Evolutionary conservation across 768 basidiomycete genomes (phyloP).

Genomic region (Rhodocollybia butyracea): DNA sequence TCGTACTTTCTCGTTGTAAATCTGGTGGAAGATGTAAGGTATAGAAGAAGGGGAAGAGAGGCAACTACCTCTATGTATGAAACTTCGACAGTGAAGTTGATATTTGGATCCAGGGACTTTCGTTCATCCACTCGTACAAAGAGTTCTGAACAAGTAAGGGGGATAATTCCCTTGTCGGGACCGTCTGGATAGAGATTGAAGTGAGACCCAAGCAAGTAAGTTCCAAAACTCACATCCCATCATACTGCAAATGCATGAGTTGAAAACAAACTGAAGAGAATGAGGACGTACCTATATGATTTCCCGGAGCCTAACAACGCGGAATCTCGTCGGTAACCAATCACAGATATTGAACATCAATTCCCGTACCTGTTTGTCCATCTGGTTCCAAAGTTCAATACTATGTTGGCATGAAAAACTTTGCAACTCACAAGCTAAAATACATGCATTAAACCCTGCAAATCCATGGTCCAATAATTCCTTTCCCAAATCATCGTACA

Average conservation of each 20-base stretch:
- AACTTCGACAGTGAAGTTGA: conserved; percentile 92
- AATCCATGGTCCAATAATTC: conserved; percentile 96
- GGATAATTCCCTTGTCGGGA: conserved; percentile 95
- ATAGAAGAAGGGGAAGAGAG: conserved; percentile 13
- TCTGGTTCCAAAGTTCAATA: conserved; percentile 29
- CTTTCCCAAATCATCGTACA: conserved; percentile 92
- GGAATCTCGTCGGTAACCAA: not conserved
- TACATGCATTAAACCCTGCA: conserved; percentile 96
- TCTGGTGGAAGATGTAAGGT: conserved; percentile 38
- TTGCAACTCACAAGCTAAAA: conserved; percentile 91
- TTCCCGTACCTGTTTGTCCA: conserved; percentile 79
- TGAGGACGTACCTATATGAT: conserved; percentile 73
- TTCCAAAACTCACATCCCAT: conserved; percentile 77
- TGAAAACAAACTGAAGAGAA: not conserved
- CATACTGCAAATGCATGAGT: conserved; percentile 58
- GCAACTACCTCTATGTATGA: conserved; percentile 96
- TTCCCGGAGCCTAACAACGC: conserved; percentile 72
- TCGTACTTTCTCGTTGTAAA: conserved; percentile 97
- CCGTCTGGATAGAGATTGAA: conserved; percentile 59
- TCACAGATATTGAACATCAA: not conserved
- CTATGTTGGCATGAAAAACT: not conserved
- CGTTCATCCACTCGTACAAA: conserved; percentile 79
- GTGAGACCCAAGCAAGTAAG: not conserved
- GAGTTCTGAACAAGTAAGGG: conserved; percentile 89
- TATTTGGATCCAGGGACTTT: conserved; percentile 57